Base-by-base conservation (phyloP, 2,329 filamentous ascomycete species). In the Pseudonectria buxi region DNA sequence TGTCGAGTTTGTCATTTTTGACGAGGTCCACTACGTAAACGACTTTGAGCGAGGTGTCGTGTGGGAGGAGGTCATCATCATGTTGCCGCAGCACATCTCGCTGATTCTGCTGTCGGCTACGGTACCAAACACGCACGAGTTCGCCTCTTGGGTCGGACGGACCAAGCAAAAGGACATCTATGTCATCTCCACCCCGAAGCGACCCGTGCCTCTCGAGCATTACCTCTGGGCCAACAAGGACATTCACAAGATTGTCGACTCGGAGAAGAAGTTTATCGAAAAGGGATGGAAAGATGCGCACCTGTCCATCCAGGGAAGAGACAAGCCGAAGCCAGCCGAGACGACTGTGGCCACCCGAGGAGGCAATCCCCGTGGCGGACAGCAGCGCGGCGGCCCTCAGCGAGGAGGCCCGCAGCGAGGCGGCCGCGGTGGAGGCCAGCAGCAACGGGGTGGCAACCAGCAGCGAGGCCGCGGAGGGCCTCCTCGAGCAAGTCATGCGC, bases 81-180 rank as follows among this genome's bases (percentile, higher is more conserved):
- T 98, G 92, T 72, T 98, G 36, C 92, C 92, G 0, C 89, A 95
- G 57, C 92, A 98, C 63, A 87, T 98, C 26, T 94, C 92, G 2
- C 73, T 98, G 14, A 98, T 98, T 48, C 69, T 96, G 2, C 74
- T 98, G 3, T 98, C 92, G 4, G 92, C 92, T 1, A 98, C 92
- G 1, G 92, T 98, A 1, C 92, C 92, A 2, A 98, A 98, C 57
- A 96, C 92, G 0, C 79, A 95, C 44, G 92, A 98, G 57, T 98
- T 98, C 53, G 92, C 92, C 2, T 96, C 89, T 0, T 98, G 92
- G 92, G 90, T 98, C 15, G 92, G 92, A 10, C 77, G 92, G 33
- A 98, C 92, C 1, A 98, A 98, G 65, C 90, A 94, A 64, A 96
- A 95, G 63, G 86, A 98, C 53, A 96, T 98, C 24, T 98, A 96